Base-by-base conservation (phyloP, 495 filamentous ascomycete species). In the Aspergillus indologenus region DNA sequence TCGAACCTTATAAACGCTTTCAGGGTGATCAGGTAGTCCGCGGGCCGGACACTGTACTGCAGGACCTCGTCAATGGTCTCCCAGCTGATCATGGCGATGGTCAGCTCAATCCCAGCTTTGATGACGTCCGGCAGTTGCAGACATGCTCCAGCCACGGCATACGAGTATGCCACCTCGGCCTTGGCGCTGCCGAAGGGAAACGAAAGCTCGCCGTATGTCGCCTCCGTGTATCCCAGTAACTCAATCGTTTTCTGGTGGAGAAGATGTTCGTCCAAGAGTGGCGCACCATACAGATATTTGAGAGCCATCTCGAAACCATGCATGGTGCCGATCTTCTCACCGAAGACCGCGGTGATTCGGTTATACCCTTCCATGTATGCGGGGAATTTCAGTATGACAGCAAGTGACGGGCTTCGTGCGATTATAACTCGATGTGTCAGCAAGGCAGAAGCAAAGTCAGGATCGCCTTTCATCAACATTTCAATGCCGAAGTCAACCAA, bases 81-180 rank as follows among this genome's bases (percentile, higher is more conserved):
- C 68, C 65, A 72, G 29, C 57, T 53, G 3, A 75, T 48, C 1
- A 68, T 46, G 3, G 58, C 61, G 3, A 68, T 8, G 5, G 62
- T 66, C 23, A 75, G 54, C 0, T 60, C 46, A n/a, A 75, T 68
- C 0, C 69, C 74, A 0, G 58, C 56, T n/a, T 68, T 54, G 6
- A 64, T 57, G 45, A 75, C 45, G 1, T 61, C 57, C 6, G 24
- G 23, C 19, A 57, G 22, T 4, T 61, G 59, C 17, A 77, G 64
- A 51, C 74, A 75, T 0, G 66, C 68, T 0, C 72, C 72, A 1
- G 64, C 61, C 0, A 64, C 54, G 12, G 66, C 71, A 58, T 75
- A 75, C 56, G 63, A 71, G 11, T 74, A 29, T 12, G 69, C 65
- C 26, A 72, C 60, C 29, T 71, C 69, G 1, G 65, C 56, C 60